phyloP scores from a whole-genome alignment of 2,329 filamentous ascomycete genomes.

The Zymoseptoria tritici region DNA sequence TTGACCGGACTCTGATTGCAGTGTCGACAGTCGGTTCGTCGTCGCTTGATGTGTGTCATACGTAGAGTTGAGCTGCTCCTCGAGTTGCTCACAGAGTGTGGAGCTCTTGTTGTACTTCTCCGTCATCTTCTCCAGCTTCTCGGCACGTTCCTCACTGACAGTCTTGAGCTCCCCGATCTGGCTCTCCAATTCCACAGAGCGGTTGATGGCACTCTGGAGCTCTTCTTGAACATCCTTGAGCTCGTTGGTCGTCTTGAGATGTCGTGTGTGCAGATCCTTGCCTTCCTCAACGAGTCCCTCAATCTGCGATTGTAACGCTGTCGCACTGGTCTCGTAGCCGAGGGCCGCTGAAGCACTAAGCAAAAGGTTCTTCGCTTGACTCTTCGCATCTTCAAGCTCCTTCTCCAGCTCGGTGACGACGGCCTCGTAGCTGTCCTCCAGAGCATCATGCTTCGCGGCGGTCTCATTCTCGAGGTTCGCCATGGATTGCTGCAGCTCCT shows the following conservation, averaged over 20 bases:
- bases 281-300: constrained; percentile 39
- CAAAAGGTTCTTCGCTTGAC: constrained; percentile 53
- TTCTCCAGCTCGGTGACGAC: constrained; percentile 46
- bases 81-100: constrained; percentile 85
- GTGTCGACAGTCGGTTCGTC: constrained; percentile 75
- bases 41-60: constrained; percentile 86
- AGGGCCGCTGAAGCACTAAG: constrained; percentile 56
- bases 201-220: constrained; percentile 34
- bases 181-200: constrained; percentile 34
- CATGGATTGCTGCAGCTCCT: constrained; percentile 53
- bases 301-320: constrained; percentile 37
- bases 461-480: constrained; percentile 29
- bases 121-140: constrained; percentile 50
- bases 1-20: constrained; percentile 41
- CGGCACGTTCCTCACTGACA: constrained; percentile 48
- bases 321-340: constrained; percentile 51
- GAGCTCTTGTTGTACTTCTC: constrained; percentile 82
- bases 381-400: constrained; percentile 52
- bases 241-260: constrained; percentile 38
- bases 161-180: constrained; percentile 40
- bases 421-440: constrained; percentile 31
- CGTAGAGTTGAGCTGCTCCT: constrained; percentile 90
- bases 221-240: constrained; percentile 37
- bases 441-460: constrained; percentile 28
- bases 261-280: constrained; percentile 36